These are phyloP conservation scores for Hondaea fermentalgiana DNA, from an alignment of 108 stramenopile genomes.

Conservation along the genomic window DNA sequence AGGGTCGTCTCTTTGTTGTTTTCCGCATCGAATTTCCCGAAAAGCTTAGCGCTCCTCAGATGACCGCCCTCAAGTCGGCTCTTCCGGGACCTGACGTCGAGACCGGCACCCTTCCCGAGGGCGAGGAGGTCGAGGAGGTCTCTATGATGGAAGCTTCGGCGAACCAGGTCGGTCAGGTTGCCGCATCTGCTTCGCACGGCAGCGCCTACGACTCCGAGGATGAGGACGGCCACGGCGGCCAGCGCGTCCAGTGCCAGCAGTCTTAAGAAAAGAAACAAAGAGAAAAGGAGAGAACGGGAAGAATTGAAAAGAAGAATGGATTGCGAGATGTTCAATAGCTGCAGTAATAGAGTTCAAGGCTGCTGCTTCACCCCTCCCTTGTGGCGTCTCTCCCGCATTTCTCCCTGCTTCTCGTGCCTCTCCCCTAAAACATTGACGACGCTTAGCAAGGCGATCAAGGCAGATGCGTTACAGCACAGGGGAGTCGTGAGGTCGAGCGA, in stretches of 20 bases:
- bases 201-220: constrained; percentile 59
- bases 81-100: background rate
- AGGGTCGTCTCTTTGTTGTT: constrained; percentile 78
- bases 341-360: too few relatives aligned
- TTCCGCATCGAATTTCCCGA: constrained; percentile 57
- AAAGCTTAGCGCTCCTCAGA: constrained; percentile 16
- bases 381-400: too few relatives aligned
- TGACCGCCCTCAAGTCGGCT: constrained; percentile 6
- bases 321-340: too few relatives aligned
- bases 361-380: too few relatives aligned
- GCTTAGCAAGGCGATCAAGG: too few relatives aligned
- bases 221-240: constrained; percentile 41
- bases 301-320: too few relatives aligned
- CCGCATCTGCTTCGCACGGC: background rate
- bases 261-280: constrained; percentile 39
- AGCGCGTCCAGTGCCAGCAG: constrained; percentile 76
- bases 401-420: too few relatives aligned
- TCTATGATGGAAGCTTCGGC: background rate
- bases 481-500: too few relatives aligned
- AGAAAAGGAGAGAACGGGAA: too few relatives aligned
- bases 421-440: too few relatives aligned
- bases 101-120: background rate
- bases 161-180: background rate
- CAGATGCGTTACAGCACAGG: too few relatives aligned
- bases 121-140: constrained; percentile 8